Percentiles rank a stretch among this genome's conserved stretches.
These are phyloP conservation scores for Verticillium dahliae DNA, from an alignment of 2,329 filamentous ascomycete genomes.

Conservation along the genomic window DNA sequence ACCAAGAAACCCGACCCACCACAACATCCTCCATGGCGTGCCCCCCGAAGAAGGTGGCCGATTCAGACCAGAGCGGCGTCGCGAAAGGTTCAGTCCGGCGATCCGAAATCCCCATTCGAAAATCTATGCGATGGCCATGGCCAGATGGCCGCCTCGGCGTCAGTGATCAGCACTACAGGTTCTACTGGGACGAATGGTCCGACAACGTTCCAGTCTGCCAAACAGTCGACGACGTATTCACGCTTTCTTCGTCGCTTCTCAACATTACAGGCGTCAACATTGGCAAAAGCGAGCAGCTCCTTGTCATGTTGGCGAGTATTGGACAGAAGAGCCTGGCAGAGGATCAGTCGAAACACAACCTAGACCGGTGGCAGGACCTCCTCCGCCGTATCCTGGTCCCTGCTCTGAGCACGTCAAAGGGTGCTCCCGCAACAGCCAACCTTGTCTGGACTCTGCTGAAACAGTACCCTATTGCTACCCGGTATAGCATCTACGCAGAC, in stretches of 20 bases:
- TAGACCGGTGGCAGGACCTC: slow-evolving; percentile 75
- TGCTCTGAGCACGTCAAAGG: slow-evolving; percentile 75
- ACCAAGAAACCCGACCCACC: slow-evolving; percentile 36
- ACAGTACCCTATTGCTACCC: slow-evolving; percentile 65
- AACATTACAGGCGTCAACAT: slow-evolving; percentile 86
- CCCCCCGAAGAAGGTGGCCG: slow-evolving; percentile 37
- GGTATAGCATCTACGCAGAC: slow-evolving; percentile 87
- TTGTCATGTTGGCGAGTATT: slow-evolving; percentile 81
- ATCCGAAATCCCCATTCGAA: slow-evolving; percentile 52
- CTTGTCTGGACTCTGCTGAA: slow-evolving; percentile 81
- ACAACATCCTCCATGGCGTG: slow-evolving; percentile 22
- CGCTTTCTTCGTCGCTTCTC: slow-evolving; percentile 74
- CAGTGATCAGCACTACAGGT: slow-evolving; percentile 68
- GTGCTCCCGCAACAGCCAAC: slow-evolving; percentile 78
- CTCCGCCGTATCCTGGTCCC: slow-evolving; percentile 81
- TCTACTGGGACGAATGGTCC: slow-evolving; percentile 96
- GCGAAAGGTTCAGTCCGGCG: slow-evolving; percentile 64
- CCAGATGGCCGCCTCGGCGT: slow-evolving; percentile 63
- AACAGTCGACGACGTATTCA: slow-evolving; percentile 83
- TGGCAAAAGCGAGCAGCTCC: slow-evolving; percentile 70
- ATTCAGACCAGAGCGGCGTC: slow-evolving; percentile 58
- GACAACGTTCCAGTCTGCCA: slow-evolving; percentile 92
- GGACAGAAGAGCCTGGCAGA: slow-evolving; percentile 67
- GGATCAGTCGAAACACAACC: slow-evolving; percentile 65
- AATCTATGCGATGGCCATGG: slow-evolving; percentile 74